phyloP scores from a whole-genome alignment of 192 early-diverging fungal genomes.

The Allomyces arbusculus region DNA sequence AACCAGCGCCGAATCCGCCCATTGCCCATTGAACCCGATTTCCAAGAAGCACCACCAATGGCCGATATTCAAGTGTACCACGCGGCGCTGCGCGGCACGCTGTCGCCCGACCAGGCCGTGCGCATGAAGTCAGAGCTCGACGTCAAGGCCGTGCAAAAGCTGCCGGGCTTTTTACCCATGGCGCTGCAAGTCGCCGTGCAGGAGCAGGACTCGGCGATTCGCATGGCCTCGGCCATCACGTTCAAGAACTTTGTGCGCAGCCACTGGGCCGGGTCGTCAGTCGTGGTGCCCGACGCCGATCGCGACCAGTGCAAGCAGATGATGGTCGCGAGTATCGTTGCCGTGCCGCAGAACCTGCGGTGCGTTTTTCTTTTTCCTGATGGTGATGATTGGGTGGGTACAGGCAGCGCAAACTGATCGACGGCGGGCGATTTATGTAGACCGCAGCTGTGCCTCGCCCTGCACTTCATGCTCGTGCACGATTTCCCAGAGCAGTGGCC shows the following conservation, averaged over 20 bases:
- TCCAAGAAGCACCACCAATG: too few relatives aligned
- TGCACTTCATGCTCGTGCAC: conserved; percentile 48
- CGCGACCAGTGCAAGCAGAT: neutral
- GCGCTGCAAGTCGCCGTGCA: neutral
- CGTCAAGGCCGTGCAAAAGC: neutral
- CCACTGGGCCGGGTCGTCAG: neutral
- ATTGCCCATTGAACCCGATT: too few relatives aligned
- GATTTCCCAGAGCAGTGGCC: conserved; percentile 74
- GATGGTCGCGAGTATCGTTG: neutral
- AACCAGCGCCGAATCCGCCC: too few relatives aligned
- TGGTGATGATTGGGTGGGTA: too few relatives aligned
- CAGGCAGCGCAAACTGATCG: too few relatives aligned
- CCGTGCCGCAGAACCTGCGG: neutral
- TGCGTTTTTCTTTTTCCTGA: neutral
- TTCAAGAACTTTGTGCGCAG: neutral
- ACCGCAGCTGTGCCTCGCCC: conserved; percentile 51
- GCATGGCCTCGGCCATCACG: neutral
- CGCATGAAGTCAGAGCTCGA: neutral
- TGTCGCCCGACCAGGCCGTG: neutral
- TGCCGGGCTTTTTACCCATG: neutral
- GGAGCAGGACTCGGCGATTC: neutral
- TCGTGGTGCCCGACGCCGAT: neutral
- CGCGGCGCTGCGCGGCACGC: neutral
- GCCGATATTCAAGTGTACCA: neutral
- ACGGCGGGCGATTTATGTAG: conserved; percentile 1